These are phyloP conservation scores for Corynespora cassiicola DNA, from an alignment of 2,329 filamentous ascomycete species.

Conservation along the genomic window DNA sequence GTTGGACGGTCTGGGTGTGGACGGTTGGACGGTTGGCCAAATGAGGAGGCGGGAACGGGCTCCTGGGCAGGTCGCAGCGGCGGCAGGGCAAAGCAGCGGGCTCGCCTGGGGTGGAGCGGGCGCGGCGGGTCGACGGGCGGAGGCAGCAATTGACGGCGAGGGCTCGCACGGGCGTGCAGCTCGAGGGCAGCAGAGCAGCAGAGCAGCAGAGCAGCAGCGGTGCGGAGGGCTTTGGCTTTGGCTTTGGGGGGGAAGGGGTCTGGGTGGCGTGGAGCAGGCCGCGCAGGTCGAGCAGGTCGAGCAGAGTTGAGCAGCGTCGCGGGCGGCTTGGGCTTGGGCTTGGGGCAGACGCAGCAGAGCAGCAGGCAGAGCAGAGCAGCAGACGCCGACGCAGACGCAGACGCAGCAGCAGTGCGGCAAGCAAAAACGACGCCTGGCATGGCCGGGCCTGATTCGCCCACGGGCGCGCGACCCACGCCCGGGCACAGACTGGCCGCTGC, in stretches of 20 bases:
- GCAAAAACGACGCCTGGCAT: constrained; percentile 31
- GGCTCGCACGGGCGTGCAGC: constrained; percentile 16
- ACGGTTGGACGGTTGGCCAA: constrained; percentile 8
- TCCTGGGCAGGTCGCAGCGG: not conserved
- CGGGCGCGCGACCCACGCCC: too few relatives aligned
- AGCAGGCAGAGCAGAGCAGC: constrained; percentile 18
- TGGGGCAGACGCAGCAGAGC: too few relatives aligned
- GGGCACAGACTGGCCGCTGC: too few relatives aligned
- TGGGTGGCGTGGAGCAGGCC: too few relatives aligned
- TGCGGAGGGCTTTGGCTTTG: too few relatives aligned
- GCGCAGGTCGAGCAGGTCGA: too few relatives aligned
- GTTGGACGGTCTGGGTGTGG: constrained; percentile 7
- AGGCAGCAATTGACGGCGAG: constrained; percentile 5
- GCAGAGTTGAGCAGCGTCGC: too few relatives aligned
- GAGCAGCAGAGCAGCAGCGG: constrained; percentile 17
- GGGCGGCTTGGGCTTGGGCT: too few relatives aligned
- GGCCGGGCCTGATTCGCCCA: constrained; percentile 32
- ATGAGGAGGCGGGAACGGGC: constrained; percentile 23
- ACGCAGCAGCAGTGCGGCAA: too few relatives aligned
- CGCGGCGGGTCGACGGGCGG: constrained; percentile 7
- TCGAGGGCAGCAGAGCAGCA: constrained; percentile 15
- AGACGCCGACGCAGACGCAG: too few relatives aligned
- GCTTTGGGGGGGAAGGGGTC: too few relatives aligned
- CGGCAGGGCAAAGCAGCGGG: constrained; percentile 5
- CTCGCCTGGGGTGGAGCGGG: too few relatives aligned